Evolutionary conservation across 805 yeast species (phyloP).

Genomic region (Candida sithepensis): DNA sequence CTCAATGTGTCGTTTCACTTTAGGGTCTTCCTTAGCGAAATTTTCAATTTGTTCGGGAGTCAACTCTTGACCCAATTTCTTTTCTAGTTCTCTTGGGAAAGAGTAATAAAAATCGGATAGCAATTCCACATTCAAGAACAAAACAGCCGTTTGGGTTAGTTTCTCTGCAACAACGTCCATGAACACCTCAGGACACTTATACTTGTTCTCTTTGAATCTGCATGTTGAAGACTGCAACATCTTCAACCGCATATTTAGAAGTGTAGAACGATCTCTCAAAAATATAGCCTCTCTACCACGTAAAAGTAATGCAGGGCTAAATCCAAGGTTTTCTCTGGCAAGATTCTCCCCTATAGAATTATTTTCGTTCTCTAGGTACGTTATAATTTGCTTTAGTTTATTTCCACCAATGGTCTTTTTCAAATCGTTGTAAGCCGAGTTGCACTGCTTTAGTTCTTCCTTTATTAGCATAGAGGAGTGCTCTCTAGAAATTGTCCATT

Average conservation of each 20-base stretch:
- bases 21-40: conserved; percentile 94
- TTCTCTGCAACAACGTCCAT: conserved; percentile 90
- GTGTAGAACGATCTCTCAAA: conserved; percentile 64
- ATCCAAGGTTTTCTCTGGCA: conserved; percentile 76
- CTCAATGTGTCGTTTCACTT: conserved; percentile 84
- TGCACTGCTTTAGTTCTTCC: conserved; percentile 86
- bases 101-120: conserved; percentile 93
- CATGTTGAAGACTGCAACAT: conserved; percentile 75
- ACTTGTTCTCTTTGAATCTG: conserved; percentile 72
- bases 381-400: conserved; percentile 78
- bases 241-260: conserved; percentile 71
- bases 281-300: conserved; percentile 85
- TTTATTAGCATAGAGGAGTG: conserved; percentile 69
- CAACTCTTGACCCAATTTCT: conserved; percentile 59
- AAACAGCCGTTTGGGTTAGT: conserved; percentile 86
- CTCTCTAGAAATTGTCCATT: conserved; percentile 81
- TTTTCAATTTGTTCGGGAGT: conserved; percentile 74
- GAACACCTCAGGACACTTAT: conserved; percentile 91
- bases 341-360: conserved; percentile 33
- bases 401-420: conserved; percentile 76
- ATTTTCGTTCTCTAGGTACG: conserved; percentile 55
- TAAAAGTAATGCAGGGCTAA: conserved; percentile 67
- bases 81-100: conserved; percentile 91
- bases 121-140: conserved; percentile 89
- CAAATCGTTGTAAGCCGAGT: conserved; percentile 53